Base-by-base conservation (phyloP, 2,329 filamentous ascomycete species). In the Elsinoe ampelina region DNA sequence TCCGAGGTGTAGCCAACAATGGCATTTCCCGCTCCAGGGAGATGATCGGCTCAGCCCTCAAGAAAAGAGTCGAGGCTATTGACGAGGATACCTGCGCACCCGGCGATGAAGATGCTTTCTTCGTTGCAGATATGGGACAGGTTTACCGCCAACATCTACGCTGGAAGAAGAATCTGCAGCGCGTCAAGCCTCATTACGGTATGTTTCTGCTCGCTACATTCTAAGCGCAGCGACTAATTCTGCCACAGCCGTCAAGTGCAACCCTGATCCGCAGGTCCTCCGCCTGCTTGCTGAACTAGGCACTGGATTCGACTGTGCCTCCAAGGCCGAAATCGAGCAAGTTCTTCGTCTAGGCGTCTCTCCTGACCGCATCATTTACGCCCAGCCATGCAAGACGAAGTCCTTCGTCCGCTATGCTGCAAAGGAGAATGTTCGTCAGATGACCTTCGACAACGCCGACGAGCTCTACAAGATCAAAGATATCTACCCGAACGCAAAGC, bases 311-410 rank as follows among this genome's bases (percentile, higher is more conserved):
- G 93, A 98, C 75, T 98, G 93, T 74, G 93, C 93, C 61, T 97
- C 92, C 73, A 97, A 97, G 81, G 80, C 85, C 63, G 93, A 98
- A 76, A 96, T 98, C 65, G 91, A 98, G 72, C 84, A 91, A 72
- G 87, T 96, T 60, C 79, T 97, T 55, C 79, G 80, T 67, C 81
- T 91, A 71, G 91, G 90, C 65, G 80, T 95, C 63, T 85, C 88
- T 68, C 88, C 93, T 11, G 82, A 84, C 63, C 90, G 92, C 71
- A 95, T 98, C 78, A 96, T 98, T 75, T 98, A 97, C 70, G 93
- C 93, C 51, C 93, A 98, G 76, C 93, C 93, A 57, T 97, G 93
- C 87, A 98, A 98, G 84, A 98, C 93, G 67, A 95, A 93, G 77
- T 96, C 92, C 48, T 97, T 96, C 72, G 80, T 98, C 61, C 89